phyloP scores from a whole-genome alignment of 1,284 basidiomycete species.

The Tausonia pullulans region DNA sequence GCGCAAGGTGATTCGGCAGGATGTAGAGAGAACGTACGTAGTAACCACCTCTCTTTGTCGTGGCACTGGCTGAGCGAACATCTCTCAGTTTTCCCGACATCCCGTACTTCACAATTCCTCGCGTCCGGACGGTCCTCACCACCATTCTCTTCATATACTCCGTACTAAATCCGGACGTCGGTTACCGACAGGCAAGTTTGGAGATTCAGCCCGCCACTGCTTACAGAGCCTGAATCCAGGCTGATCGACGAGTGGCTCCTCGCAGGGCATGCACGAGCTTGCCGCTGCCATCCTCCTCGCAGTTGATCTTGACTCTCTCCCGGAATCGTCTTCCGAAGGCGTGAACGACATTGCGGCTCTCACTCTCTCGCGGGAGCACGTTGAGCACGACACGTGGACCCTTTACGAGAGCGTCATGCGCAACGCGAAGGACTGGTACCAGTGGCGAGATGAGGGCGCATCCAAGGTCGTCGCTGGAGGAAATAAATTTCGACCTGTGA shows the following conservation, averaged over 20 bases:
- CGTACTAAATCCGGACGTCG: constrained; percentile 60
- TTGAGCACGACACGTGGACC: constrained; percentile 60
- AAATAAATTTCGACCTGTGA: background rate
- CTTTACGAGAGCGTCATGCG: constrained; percentile 71
- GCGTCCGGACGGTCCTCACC: constrained; percentile 65
- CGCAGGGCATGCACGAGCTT: constrained; percentile 89
- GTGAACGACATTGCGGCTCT: background rate
- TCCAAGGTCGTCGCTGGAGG: background rate
- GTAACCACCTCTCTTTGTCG: background rate
- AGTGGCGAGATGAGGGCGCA: constrained; percentile 53
- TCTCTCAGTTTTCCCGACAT: constrained; percentile 70
- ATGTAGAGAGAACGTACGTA: constrained; percentile 78
- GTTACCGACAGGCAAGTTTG: constrained; percentile 50
- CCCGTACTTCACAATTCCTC: constrained; percentile 62
- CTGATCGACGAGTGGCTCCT: background rate
- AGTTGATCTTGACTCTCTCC: constrained; percentile 62
- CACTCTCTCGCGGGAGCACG: constrained; percentile 22
- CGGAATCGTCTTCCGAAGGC: constrained; percentile 1
- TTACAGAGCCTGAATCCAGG: background rate
- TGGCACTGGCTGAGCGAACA: background rate
- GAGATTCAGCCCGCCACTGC: background rate
- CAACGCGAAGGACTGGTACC: constrained; percentile 68
- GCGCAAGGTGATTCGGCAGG: constrained; percentile 73
- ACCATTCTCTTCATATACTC: constrained; percentile 76
- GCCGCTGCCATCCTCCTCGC: constrained; percentile 72